phyloP scores from a whole-genome alignment of 306 rosid species.

The Vachellia collinsii region DNA sequence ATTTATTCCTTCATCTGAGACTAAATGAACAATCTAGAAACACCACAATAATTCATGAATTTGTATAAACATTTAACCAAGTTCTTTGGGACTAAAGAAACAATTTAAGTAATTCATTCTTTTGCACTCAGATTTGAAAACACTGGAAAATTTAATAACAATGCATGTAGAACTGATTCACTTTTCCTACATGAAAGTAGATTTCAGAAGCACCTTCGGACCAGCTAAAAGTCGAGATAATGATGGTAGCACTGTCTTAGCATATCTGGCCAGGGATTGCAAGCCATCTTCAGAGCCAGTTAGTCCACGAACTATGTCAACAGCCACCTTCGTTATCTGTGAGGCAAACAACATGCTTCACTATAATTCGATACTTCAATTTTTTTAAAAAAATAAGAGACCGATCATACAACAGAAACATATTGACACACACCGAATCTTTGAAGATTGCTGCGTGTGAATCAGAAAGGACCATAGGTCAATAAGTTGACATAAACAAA shows the following conservation, averaged over 20 bases:
- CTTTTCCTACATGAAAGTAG: neutral
- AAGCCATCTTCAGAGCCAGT: slow-evolving; percentile 90
- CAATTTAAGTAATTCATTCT: neutral
- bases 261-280: slow-evolving; percentile 64
- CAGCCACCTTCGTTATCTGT: slow-evolving; percentile 76
- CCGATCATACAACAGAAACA: neutral
- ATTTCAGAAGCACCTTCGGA: slow-evolving; percentile 51
- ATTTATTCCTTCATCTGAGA: neutral
- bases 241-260: slow-evolving; percentile 54
- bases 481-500: neutral
- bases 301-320: slow-evolving; percentile 87
- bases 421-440: neutral
- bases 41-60: neutral
- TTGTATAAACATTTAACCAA: neutral
- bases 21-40: neutral
- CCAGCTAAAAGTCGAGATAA: slow-evolving; percentile 64
- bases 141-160: neutral
- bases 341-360: slow-evolving; percentile 12
- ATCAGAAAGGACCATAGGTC: slow-evolving; percentile 1
- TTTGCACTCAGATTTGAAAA: neutral
- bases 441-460: neutral
- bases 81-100: neutral
- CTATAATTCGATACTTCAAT: neutral
- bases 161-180: no score
- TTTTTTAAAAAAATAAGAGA: neutral